Conservation (phyloP, 139 green algal genomes). For the Edaphochlamys debaryana region DNA sequence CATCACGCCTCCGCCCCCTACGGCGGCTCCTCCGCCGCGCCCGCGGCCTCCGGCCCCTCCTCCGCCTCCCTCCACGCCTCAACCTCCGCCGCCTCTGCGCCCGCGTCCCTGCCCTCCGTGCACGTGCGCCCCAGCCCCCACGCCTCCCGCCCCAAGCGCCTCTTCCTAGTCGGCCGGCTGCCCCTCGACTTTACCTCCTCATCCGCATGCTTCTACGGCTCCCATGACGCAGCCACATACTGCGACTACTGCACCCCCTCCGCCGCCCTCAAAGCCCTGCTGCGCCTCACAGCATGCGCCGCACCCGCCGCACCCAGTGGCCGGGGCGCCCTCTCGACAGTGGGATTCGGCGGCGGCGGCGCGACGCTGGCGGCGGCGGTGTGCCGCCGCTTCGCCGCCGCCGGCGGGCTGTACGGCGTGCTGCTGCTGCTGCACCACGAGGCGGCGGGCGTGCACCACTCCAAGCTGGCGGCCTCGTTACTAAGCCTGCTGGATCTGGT, state of each 20-base stretch:
- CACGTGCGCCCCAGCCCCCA: not conserved
- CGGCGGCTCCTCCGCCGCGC: not conserved
- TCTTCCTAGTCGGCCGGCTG: conserved; percentile 45
- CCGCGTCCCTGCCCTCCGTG: not conserved
- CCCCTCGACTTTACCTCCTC: conserved; percentile 35
- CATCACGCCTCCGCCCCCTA: not conserved
- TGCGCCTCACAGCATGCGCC: conserved; percentile 14
- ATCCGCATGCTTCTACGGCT: conserved; percentile 42
- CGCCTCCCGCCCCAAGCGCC: not conserved
- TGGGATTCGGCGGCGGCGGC: not conserved
- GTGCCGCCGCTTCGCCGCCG: conserved; percentile 30
- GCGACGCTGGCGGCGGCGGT: not conserved
- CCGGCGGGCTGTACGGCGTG: conserved; percentile 51
- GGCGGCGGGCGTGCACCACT: conserved; percentile 39
- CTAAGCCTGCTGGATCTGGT: conserved; percentile 49
- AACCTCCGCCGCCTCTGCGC: not conserved
- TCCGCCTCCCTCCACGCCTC: too few relatives aligned
- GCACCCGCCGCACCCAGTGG: not conserved
- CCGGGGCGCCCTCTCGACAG: too few relatives aligned
- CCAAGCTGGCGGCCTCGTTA: conserved; percentile 52
- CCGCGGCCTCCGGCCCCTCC: not conserved
- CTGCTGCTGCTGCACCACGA: conserved; percentile 54
- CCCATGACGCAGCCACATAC: conserved; percentile 26
- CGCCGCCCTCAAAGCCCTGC: conserved; percentile 43
- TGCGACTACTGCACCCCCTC: conserved; percentile 52